These are phyloP conservation scores for Penicillium brevicompactum DNA, from an alignment of 2,329 filamentous ascomycete genomes.

Conservation along the genomic window DNA sequence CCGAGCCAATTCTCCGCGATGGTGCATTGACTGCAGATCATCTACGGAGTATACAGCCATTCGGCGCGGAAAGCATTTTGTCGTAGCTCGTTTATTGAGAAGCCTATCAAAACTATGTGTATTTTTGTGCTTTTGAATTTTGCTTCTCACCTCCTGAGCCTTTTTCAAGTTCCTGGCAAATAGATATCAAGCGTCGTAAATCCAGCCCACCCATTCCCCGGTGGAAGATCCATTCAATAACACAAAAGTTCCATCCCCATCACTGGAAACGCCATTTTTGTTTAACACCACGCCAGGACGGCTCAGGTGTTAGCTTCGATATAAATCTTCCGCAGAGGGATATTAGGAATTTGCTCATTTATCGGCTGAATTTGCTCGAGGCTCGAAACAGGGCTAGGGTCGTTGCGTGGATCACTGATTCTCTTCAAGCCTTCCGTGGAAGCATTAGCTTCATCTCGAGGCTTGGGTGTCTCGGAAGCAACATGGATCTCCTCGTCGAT, in stretches of 20 bases:
- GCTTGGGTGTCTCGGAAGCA: not conserved
- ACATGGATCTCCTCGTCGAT: not conserved
- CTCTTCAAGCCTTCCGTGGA: not conserved
- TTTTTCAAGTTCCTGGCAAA: too few species aligned
- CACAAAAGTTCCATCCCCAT: not conserved
- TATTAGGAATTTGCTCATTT: not conserved
- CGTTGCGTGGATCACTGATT: not conserved
- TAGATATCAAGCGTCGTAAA: not conserved
- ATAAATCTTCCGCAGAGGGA: not conserved
- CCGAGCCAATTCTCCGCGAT: constrained; percentile 14
- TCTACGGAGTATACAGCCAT: not conserved
- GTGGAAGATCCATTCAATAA: too few species aligned
- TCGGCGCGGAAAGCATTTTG: too few species aligned
- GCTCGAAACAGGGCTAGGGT: not conserved
- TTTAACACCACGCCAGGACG: not conserved
- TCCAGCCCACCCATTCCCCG: not conserved
- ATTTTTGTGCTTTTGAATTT: too few species aligned
- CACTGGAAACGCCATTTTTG: not conserved
- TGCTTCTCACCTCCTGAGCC: too few species aligned
- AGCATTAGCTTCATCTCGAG: too few species aligned
- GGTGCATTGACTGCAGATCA: not conserved
- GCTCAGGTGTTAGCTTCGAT: too few species aligned
- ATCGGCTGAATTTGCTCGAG: not conserved
- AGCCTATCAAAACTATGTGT: too few species aligned
- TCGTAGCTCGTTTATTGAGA: too few species aligned